phyloP scores from a whole-genome alignment of 371 early-diverging fungal species.

The Gilbertella persicaria region DNA sequence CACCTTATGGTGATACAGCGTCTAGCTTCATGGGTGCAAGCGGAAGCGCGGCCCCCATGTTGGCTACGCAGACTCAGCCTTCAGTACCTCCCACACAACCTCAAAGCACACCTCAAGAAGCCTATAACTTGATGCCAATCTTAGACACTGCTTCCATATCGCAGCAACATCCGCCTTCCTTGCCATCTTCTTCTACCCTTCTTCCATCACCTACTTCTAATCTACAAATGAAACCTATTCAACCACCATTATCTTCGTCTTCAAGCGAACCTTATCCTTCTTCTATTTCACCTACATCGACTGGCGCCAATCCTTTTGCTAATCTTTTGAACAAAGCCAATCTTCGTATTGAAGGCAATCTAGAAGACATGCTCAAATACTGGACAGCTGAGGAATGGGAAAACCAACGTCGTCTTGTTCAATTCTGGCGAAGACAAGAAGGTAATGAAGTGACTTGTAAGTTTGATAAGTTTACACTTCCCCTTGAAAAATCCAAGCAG shows the following conservation, averaged over 20 bases:
- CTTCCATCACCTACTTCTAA: background rate
- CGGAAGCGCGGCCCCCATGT: background rate
- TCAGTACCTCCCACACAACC: background rate
- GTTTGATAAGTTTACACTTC: slow-evolving; percentile 57
- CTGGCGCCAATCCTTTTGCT: slow-evolving; percentile 41
- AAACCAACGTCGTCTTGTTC: slow-evolving; percentile 69
- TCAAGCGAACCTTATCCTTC: background rate
- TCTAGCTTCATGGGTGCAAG: background rate
- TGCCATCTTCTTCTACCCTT: background rate
- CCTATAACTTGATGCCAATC: background rate
- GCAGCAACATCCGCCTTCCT: background rate
- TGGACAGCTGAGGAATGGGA: slow-evolving; percentile 69
- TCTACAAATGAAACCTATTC: background rate
- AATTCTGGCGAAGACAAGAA: slow-evolving; percentile 65
- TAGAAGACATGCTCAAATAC: slow-evolving; percentile 59
- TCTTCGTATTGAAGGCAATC: slow-evolving; percentile 64
- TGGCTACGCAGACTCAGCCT: background rate
- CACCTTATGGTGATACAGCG: background rate
- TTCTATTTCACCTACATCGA: slow-evolving; percentile 3
- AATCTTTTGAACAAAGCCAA: slow-evolving; percentile 72
- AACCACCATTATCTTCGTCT: background rate
- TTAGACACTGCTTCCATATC: background rate
- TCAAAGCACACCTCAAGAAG: background rate
- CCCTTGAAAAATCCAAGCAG: slow-evolving; percentile 47
- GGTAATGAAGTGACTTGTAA: slow-evolving; percentile 64